These are phyloP conservation scores for Solanum dulcamara DNA, from an alignment of 257 asterid species.

Conservation along the genomic window DNA sequence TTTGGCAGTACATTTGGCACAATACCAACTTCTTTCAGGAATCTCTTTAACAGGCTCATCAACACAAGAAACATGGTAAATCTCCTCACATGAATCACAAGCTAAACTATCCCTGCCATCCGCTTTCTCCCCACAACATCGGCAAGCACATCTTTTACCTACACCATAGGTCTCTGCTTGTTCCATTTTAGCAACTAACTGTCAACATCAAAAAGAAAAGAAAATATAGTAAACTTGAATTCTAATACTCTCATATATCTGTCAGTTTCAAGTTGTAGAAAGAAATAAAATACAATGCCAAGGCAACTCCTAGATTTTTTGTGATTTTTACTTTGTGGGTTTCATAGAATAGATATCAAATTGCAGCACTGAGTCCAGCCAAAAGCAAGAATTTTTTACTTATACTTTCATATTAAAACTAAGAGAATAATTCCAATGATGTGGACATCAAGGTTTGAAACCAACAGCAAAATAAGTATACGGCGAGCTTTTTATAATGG, in stretches of 20 bases:
- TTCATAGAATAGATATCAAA: neutral
- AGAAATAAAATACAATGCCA: neutral
- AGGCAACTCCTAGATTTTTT: neutral
- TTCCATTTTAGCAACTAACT: slow-evolving; percentile 26
- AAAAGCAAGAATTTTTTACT: neutral
- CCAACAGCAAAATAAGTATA: neutral
- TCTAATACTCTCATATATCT: neutral
- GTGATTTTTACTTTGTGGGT: neutral
- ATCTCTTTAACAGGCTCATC: slow-evolving; percentile 64
- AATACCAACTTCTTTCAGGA: slow-evolving; percentile 71
- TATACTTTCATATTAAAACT: neutral
- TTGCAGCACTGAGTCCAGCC: neutral
- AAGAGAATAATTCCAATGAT: neutral
- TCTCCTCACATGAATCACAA: slow-evolving; percentile 87
- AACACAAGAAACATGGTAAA: slow-evolving; percentile 72
- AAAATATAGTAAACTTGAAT: neutral
- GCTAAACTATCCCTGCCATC: slow-evolving; percentile 62
- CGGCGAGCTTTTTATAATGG: neutral
- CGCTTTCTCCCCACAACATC: slow-evolving; percentile 46
- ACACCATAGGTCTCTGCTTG: slow-evolving; percentile 22
- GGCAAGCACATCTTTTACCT: slow-evolving; percentile 40
- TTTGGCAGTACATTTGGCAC: slow-evolving; percentile 54
- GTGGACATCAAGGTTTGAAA: neutral
- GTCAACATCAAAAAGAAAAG: neutral
- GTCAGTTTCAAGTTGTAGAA: neutral